Evolutionary conservation across 257 asterid genomes (phyloP).

Genomic region (Nicotiana otophora): DNA sequence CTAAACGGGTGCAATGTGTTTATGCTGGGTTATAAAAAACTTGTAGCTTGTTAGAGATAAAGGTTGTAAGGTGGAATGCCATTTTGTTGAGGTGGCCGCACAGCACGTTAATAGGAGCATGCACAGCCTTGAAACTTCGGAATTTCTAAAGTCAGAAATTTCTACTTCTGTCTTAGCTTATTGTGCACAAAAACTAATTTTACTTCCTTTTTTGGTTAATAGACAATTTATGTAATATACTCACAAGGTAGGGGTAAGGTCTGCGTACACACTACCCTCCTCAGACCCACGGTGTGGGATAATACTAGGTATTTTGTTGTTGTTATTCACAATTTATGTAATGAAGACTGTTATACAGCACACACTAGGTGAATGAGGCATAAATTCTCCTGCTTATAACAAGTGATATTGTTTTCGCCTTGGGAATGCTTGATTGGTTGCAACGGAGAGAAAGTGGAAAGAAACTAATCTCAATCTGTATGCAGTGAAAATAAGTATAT

Average conservation of each 20-base stretch:
- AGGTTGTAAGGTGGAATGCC: background rate
- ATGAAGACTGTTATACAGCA: background rate
- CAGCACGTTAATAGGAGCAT: background rate
- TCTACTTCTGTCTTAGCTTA: background rate
- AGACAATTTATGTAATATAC: background rate
- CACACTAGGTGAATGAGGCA: background rate
- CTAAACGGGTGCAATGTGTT: background rate
- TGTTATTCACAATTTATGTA: background rate
- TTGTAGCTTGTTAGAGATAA: background rate
- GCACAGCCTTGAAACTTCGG: background rate
- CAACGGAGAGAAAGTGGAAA: background rate
- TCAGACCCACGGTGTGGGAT: no score
- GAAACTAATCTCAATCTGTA: background rate
- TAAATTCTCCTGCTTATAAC: background rate
- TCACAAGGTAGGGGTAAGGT: no score
- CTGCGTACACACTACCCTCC: no score
- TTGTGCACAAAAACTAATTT: background rate
- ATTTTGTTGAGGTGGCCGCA: background rate
- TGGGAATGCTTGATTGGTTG: background rate
- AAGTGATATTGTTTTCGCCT: background rate
- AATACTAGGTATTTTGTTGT: no score
- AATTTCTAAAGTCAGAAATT: background rate
- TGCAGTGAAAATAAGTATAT: background rate
- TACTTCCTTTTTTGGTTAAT: background rate
- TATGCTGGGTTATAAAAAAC: background rate